A percentile compares a stretch with the other conserved stretches of the same genome.
Evolutionary conservation across 1,284 basidiomycete species (phyloP).

Genomic region (Megacollybia platyphylla): DNA sequence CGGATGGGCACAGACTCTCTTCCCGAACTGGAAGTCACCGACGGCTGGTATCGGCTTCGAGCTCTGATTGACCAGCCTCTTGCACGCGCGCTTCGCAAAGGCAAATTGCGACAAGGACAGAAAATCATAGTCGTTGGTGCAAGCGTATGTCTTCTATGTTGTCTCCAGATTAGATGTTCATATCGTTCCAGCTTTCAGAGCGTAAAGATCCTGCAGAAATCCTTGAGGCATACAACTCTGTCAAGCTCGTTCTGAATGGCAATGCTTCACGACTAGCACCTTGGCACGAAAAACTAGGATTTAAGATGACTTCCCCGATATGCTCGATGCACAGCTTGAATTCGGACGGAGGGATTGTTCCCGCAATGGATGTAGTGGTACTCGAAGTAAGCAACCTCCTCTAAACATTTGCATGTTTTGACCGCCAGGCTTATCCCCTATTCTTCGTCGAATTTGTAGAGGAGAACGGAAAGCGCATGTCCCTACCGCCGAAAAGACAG

Average conservation of each 20-base stretch:
- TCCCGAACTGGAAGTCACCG: conserved; percentile 75
- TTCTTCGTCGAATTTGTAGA: conserved; percentile 53
- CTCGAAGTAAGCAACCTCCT: conserved; percentile 36
- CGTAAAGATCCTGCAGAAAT: conserved; percentile 73
- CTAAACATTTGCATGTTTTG: conserved; percentile 17
- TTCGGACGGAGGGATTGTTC: conserved; percentile 70
- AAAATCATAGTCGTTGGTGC: conserved; percentile 80
- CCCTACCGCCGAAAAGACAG: conserved; percentile 52
- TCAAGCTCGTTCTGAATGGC: conserved; percentile 58
- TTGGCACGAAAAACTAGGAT: conserved; percentile 86
- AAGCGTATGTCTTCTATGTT: conserved; percentile 35
- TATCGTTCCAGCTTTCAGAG: conserved; percentile 44
- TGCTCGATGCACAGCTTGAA: conserved; percentile 73
- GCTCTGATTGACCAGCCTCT: conserved; percentile 69
- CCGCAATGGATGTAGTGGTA: conserved; percentile 68
- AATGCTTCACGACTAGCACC: conserved; percentile 79
- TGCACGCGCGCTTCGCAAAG: conserved; percentile 52
- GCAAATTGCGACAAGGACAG: conserved; percentile 61
- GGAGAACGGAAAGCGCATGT: conserved; percentile 37
- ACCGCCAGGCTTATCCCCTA: conserved; percentile 40
- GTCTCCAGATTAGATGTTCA: conserved; percentile 1
- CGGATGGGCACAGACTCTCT: conserved; percentile 21
- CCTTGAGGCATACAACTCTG: conserved; percentile 67
- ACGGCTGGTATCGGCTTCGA: conserved; percentile 90
- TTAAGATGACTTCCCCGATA: conserved; percentile 48